These are phyloP conservation scores for Nadsonia commutata DNA, from an alignment of 1,139 yeast genomes.

Conservation along the genomic window DNA sequence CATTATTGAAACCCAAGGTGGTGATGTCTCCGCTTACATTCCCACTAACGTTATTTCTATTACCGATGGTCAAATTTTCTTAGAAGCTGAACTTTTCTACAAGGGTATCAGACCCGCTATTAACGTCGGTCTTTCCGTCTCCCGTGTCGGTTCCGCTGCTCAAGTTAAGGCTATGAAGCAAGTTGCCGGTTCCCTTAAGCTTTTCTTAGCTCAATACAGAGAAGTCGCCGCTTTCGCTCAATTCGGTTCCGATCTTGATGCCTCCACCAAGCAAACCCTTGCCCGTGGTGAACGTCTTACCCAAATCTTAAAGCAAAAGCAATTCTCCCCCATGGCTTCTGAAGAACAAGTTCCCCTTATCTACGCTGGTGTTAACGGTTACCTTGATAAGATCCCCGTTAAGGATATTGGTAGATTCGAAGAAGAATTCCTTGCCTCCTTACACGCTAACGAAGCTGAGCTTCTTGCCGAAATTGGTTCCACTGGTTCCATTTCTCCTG, in stretches of 20 bases:
- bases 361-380: constrained; percentile 97
- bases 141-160: constrained; percentile 99
- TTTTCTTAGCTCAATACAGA: constrained; percentile 99
- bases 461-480: constrained; percentile 72
- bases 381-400: constrained; percentile 76
- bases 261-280: constrained; percentile 98
- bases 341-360: constrained; percentile 98
- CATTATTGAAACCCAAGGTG: constrained; percentile 97
- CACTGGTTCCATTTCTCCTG: constrained; percentile 86
- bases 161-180: constrained; percentile 99
- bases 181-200: constrained; percentile 99
- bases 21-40: constrained; percentile 96
- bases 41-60: constrained; percentile 96
- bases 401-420: constrained; percentile 86
- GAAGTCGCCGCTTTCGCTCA: constrained; percentile 99
- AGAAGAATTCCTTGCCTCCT: constrained; percentile 70
- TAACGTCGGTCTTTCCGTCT: constrained; percentile 98
- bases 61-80: constrained; percentile 96
- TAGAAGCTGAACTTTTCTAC: constrained; percentile 99
- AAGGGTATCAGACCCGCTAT: constrained; percentile 99
- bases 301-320: constrained; percentile 96
- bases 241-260: constrained; percentile 99
- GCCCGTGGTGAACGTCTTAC: constrained; percentile 99
- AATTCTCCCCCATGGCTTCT: constrained; percentile 92
- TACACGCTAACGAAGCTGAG: constrained; percentile 80